A percentile compares a stretch with the other conserved stretches of the same genome.
phyloP scores from a whole-genome alignment of 768 basidiomycete genomes.

The Macrolepiota fuliginosa region DNA sequence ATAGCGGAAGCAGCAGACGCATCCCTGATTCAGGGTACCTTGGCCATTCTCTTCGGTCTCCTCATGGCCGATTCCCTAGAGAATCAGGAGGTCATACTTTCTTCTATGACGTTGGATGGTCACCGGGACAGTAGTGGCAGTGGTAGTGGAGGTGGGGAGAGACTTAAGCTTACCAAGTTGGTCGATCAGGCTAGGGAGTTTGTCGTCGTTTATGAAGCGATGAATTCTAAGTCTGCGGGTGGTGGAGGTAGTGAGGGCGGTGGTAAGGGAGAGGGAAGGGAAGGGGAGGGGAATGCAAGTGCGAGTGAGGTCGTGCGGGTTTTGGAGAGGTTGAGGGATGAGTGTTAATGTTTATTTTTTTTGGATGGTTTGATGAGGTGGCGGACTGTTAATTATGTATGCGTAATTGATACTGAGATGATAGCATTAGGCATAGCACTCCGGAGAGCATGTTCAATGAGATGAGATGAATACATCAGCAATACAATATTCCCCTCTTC shows the following conservation, averaged over 20 bases:
- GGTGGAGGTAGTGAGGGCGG: not conserved
- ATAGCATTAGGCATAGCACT: too few relatives aligned
- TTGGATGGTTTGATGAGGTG: not conserved
- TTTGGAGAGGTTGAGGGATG: slow-evolving; percentile 42
- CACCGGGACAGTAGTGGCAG: not conserved
- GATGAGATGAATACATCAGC: too few relatives aligned
- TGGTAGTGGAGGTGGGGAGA: slow-evolving; percentile 13
- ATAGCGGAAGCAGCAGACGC: slow-evolving; percentile 37
- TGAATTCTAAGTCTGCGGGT: slow-evolving; percentile 10
- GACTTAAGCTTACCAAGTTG: slow-evolving; percentile 29
- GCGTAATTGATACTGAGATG: not conserved
- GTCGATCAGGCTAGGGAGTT: slow-evolving; percentile 46
- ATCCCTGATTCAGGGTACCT: slow-evolving; percentile 66
- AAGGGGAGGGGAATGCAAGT: slow-evolving; percentile 37
- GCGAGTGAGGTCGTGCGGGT: slow-evolving; percentile 52
- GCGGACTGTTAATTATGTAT: not conserved
- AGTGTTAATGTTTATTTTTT: not conserved
- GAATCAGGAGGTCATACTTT: slow-evolving; percentile 36
- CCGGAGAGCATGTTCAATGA: too few relatives aligned
- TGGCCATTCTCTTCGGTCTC: slow-evolving; percentile 69
- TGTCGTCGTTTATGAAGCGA: slow-evolving; percentile 42
- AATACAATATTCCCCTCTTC: too few relatives aligned
- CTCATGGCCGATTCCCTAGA: slow-evolving; percentile 38
- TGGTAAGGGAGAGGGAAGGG: slow-evolving; percentile 28
- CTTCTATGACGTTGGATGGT: slow-evolving; percentile 16